Conservation (phyloP, 441 rosid genomes). For the Viola pubescens region DNA sequence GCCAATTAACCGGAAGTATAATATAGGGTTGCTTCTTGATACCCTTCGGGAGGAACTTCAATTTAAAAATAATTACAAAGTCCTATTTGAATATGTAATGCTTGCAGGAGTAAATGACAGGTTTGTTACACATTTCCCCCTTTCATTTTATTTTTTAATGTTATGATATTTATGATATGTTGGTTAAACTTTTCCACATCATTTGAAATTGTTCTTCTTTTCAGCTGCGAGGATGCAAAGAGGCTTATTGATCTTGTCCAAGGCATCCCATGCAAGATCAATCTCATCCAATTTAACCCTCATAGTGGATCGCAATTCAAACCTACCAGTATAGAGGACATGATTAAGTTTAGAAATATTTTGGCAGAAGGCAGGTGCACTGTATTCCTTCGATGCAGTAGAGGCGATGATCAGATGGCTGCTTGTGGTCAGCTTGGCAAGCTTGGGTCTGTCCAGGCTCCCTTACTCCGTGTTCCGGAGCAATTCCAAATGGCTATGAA, state of each 20-base stretch:
- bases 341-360: slow-evolving; percentile 64
- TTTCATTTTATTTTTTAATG: not conserved
- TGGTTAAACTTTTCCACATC: not conserved
- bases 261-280: slow-evolving; percentile 94
- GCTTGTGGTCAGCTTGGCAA: slow-evolving; percentile 97
- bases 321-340: slow-evolving; percentile 58
- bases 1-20: slow-evolving; percentile 86
- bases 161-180: not conserved
- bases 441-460: slow-evolving; percentile 53
- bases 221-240: slow-evolving; percentile 79
- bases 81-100: slow-evolving; percentile 83
- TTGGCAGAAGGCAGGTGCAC: slow-evolving; percentile 59
- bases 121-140: slow-evolving; percentile 28
- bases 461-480: slow-evolving; percentile 64
- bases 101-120: slow-evolving; percentile 86
- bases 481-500: slow-evolving; percentile 52
- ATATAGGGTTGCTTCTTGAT: slow-evolving; percentile 60
- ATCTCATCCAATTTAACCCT: slow-evolving; percentile 82
- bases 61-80: slow-evolving; percentile 58
- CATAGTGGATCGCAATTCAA: slow-evolving; percentile 68
- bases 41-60: slow-evolving; percentile 67
- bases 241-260: slow-evolving; percentile 69
- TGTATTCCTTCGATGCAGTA: slow-evolving; percentile 55
- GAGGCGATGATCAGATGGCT: slow-evolving; percentile 96
- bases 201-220: slow-evolving; percentile 9